A percentile compares a stretch with the other conserved stretches of the same genome.
phyloP scores from a whole-genome alignment of 805 yeast species.

The Maudiozyma bulderi region DNA sequence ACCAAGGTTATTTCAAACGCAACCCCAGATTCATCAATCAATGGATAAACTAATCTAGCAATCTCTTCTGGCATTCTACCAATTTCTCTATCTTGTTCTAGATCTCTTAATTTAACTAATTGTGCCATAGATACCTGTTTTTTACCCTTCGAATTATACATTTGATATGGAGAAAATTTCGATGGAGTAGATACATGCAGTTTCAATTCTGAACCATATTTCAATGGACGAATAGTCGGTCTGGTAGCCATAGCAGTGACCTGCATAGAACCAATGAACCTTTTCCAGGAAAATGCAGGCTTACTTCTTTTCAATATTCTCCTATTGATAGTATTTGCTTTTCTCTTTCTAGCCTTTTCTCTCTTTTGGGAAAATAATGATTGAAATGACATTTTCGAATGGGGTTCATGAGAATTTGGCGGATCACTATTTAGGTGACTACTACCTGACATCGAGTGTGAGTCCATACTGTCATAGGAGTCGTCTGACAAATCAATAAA shows the following conservation, averaged over 20 bases:
- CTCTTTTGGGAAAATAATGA: background rate
- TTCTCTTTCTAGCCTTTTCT: constrained; percentile 1
- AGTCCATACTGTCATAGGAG: background rate
- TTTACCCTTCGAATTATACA: constrained; percentile 17
- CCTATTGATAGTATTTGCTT: constrained; percentile 1
- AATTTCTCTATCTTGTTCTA: constrained; percentile 41
- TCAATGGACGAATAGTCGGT: constrained; percentile 39
- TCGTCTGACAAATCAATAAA: background rate
- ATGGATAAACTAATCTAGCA: constrained; percentile 55
- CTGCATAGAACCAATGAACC: constrained; percentile 51
- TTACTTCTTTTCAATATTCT: constrained; percentile 9
- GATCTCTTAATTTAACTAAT: constrained; percentile 27
- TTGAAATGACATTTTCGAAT: background rate
- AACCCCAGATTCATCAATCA: constrained; percentile 45
- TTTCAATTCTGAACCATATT: constrained; percentile 36
- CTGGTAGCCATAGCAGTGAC: constrained; percentile 67
- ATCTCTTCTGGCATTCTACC: constrained; percentile 69
- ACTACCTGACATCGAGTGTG: background rate
- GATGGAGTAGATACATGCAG: constrained; percentile 30
- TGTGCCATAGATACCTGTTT: constrained; percentile 23
- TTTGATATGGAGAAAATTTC: constrained; percentile 10
- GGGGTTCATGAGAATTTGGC: background rate
- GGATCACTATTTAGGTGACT: background rate
- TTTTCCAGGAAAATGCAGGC: constrained; percentile 26
- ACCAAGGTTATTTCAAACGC: constrained; percentile 48